Conservation (phyloP, 108 stramenopile species). For the Asterionellopsis glacialis region DNA sequence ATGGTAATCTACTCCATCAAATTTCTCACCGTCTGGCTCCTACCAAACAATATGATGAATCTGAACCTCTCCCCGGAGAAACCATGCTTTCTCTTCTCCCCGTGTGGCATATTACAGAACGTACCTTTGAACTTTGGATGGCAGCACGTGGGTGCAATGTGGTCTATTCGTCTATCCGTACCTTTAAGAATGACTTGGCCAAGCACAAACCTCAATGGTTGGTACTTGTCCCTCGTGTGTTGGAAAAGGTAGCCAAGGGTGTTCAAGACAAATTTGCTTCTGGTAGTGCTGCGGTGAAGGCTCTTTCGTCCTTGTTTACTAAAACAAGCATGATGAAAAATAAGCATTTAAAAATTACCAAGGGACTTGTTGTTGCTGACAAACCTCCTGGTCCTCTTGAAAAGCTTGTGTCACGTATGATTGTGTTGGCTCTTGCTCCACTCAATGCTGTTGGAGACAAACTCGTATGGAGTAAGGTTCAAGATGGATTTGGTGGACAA, state of each 20-base stretch:
- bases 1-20: constrained; percentile 93
- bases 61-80: constrained; percentile 82
- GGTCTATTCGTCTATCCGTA: constrained; percentile 86
- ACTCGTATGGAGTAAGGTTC: constrained; percentile 87
- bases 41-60: constrained; percentile 59
- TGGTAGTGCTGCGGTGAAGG: constrained; percentile 69
- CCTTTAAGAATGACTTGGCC: constrained; percentile 90
- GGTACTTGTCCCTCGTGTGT: constrained; percentile 87
- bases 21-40: constrained; percentile 66
- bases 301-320: constrained; percentile 69
- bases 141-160: constrained; percentile 74
- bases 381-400: constrained; percentile 41
- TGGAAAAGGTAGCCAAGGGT: constrained; percentile 88
- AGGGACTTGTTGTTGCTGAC: constrained; percentile 71
- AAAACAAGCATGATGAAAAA: constrained; percentile 42
- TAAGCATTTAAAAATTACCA: constrained; percentile 55
- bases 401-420: constrained; percentile 38
- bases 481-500: constrained; percentile 88
- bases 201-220: constrained; percentile 91
- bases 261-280: constrained; percentile 86
- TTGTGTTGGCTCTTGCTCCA: constrained; percentile 54
- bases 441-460: constrained; percentile 84
- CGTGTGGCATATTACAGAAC: constrained; percentile 90
- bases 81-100: constrained; percentile 81
- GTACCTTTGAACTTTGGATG: constrained; percentile 88